A percentile compares a stretch with the other conserved stretches of the same genome.
Conservation (phyloP, 2,329 filamentous ascomycete species). For the Scedosporium boydii region DNA sequence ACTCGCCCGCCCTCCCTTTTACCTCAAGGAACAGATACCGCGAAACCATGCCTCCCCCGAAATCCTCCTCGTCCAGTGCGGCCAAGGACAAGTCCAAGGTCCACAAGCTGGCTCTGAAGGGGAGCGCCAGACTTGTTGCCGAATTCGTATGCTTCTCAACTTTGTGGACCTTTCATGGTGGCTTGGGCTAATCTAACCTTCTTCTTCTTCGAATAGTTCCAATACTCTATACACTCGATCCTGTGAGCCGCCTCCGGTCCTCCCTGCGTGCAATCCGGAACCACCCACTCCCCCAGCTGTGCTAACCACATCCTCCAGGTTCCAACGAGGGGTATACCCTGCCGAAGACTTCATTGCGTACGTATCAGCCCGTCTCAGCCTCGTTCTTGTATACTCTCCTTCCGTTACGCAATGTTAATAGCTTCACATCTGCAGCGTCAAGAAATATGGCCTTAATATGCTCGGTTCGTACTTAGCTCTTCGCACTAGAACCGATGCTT, state of each 20-base stretch:
- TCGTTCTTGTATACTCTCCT: not conserved
- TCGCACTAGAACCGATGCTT: not conserved
- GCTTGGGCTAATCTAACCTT: not conserved
- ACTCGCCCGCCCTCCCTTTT: not conserved
- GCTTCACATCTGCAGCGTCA: slow-evolving; percentile 46
- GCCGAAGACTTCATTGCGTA: slow-evolving; percentile 94
- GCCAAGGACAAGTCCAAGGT: slow-evolving; percentile 73
- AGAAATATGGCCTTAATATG: slow-evolving; percentile 99
- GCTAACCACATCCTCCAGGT: slow-evolving; percentile 38
- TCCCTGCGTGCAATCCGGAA: not conserved
- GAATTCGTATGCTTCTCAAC: slow-evolving; percentile 73
- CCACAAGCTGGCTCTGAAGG: slow-evolving; percentile 88
- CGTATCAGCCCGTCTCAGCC: slow-evolving; percentile 20
- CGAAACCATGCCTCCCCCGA: not conserved
- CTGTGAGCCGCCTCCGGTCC: slow-evolving; percentile 44
- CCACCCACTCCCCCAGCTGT: not conserved
- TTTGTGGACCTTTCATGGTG: slow-evolving; percentile 12
- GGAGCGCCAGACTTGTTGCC: slow-evolving; percentile 75
- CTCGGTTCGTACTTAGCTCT: slow-evolving; percentile 44
- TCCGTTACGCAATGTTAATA: not conserved
- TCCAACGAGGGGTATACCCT: slow-evolving; percentile 78
- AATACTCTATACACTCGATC: slow-evolving; percentile 97
- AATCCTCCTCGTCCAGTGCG: slow-evolving; percentile 9
- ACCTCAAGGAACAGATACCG: not conserved
- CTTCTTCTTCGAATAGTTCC: slow-evolving; percentile 49